phyloP scores from a whole-genome alignment of 23 red algal species.

The Chondrus crispus region DNA sequence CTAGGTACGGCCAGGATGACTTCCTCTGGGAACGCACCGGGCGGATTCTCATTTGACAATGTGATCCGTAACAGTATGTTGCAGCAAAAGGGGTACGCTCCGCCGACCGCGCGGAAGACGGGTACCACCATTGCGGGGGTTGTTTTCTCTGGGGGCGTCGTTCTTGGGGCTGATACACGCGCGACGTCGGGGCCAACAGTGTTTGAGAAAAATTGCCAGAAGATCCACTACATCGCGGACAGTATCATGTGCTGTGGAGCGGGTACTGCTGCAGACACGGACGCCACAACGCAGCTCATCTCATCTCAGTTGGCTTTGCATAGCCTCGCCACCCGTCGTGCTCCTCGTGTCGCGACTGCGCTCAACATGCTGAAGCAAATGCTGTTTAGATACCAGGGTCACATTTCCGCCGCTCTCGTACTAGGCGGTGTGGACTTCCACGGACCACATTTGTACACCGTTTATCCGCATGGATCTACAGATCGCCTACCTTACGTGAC shows the following conservation, averaged over 20 bases:
- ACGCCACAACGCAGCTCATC: constrained; percentile 88
- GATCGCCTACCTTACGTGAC: constrained; percentile 96
- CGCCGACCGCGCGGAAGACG: constrained; percentile 78
- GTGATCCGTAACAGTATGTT: constrained; percentile 56
- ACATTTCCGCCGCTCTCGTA: constrained; percentile 94
- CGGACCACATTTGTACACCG: constrained; percentile 95
- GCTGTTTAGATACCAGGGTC: constrained; percentile 96
- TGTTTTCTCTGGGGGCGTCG: constrained; percentile 85
- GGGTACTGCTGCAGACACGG: constrained; percentile 96
- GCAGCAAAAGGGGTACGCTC: constrained; percentile 38
- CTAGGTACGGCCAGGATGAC: constrained; percentile 3
- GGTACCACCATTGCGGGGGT: constrained; percentile 98
- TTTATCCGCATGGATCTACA: constrained; percentile 96
- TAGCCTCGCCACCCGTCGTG: constrained; percentile 71
- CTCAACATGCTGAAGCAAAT: constrained; percentile 93
- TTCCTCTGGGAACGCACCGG: neutral
- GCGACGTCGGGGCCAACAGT: constrained; percentile 87
- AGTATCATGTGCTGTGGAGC: constrained; percentile 99
- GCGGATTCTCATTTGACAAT: constrained; percentile 84
- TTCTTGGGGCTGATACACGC: constrained; percentile 95
- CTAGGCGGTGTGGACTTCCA: constrained; percentile 95
- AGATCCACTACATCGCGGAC: constrained; percentile 99
- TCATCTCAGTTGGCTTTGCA: constrained; percentile 89
- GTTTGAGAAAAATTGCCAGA: constrained; percentile 97
- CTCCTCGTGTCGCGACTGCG: constrained; percentile 71